Percentiles rank a stretch among this genome's conserved stretches.
These are phyloP conservation scores for Xylariales sp. DNA, from an alignment of 2,329 filamentous ascomycete genomes.

Conservation along the genomic window DNA sequence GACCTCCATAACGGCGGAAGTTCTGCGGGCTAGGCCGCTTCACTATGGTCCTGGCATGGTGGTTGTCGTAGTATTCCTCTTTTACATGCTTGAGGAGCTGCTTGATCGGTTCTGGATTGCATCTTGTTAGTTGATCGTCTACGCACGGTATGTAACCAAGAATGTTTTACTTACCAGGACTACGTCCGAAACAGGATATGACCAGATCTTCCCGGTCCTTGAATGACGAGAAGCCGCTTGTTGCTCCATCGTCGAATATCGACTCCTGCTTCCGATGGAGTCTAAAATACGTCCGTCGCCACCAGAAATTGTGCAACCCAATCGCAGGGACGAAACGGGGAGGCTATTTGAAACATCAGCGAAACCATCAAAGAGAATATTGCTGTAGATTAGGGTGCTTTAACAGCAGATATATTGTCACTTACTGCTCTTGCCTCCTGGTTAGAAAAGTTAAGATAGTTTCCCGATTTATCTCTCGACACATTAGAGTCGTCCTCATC, in stretches of 20 bases:
- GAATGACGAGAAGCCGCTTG: constrained; percentile 29
- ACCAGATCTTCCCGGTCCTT: constrained; percentile 49
- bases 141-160: too few relatives aligned
- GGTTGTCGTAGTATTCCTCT: constrained; percentile 44
- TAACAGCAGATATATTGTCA: constrained; percentile 3
- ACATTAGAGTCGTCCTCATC: constrained; percentile 27
- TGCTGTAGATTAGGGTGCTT: not conserved
- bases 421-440: constrained; percentile 47
- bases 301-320: constrained; percentile 51
- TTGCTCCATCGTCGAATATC: constrained; percentile 28
- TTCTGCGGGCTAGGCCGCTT: constrained; percentile 47
- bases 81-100: constrained; percentile 49
- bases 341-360: too few relatives aligned
- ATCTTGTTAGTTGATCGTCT: too few relatives aligned
- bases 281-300: constrained; percentile 44
- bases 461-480: constrained; percentile 22
- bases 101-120: constrained; percentile 48
- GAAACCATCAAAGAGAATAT: constrained; percentile 9
- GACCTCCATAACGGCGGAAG: constrained; percentile 37
- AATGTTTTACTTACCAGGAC: constrained; percentile 26
- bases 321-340: constrained; percentile 51
- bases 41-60: constrained; percentile 53
- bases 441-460: constrained; percentile 57
- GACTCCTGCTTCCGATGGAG: constrained; percentile 42
- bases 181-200: constrained; percentile 52